These are phyloP conservation scores for Parasarocladium wereldwijsianum DNA, from an alignment of 2,329 filamentous ascomycete species.

Conservation along the genomic window DNA sequence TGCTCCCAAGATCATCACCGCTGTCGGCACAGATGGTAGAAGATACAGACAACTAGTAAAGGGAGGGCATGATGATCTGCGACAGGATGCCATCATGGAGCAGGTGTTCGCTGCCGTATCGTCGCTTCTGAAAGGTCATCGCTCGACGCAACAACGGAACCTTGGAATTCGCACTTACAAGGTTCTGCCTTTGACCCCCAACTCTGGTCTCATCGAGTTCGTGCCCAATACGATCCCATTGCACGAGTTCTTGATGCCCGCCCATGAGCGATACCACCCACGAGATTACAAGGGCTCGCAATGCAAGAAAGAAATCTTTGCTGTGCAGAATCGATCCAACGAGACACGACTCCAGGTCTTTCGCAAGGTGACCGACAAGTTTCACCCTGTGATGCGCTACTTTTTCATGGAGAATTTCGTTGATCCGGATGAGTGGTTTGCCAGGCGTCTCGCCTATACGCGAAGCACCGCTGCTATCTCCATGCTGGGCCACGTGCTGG, in stretches of 20 bases:
- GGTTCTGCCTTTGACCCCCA: slow-evolving; percentile 74
- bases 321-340: slow-evolving; percentile 53
- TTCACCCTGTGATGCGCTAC: slow-evolving; percentile 87
- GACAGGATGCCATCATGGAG: slow-evolving; percentile 98
- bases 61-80: slow-evolving; percentile 86
- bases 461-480: slow-evolving; percentile 89
- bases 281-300: slow-evolving; percentile 62
- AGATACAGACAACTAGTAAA: slow-evolving; percentile 88
- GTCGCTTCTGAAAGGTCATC: slow-evolving; percentile 72
- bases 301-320: slow-evolving; percentile 67
- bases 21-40: slow-evolving; percentile 60
- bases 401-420: slow-evolving; percentile 95
- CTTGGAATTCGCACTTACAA: slow-evolving; percentile 94
- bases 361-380: slow-evolving; percentile 62
- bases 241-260: slow-evolving; percentile 82
- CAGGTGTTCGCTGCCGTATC: slow-evolving; percentile 97
- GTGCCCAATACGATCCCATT: slow-evolving; percentile 86
- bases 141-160: slow-evolving; percentile 73
- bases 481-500: slow-evolving; percentile 84
- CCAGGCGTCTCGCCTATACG: slow-evolving; percentile 76
- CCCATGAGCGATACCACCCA: slow-evolving; percentile 76
- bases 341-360: slow-evolving; percentile 63
- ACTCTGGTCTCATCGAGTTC: slow-evolving; percentile 90
- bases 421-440: slow-evolving; percentile 94
- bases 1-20: slow-evolving; percentile 84